Percentiles rank a stretch among this genome's conserved stretches.
Conservation (phyloP, 306 rosid species). For the Amphicarpaea edgeworthii region DNA sequence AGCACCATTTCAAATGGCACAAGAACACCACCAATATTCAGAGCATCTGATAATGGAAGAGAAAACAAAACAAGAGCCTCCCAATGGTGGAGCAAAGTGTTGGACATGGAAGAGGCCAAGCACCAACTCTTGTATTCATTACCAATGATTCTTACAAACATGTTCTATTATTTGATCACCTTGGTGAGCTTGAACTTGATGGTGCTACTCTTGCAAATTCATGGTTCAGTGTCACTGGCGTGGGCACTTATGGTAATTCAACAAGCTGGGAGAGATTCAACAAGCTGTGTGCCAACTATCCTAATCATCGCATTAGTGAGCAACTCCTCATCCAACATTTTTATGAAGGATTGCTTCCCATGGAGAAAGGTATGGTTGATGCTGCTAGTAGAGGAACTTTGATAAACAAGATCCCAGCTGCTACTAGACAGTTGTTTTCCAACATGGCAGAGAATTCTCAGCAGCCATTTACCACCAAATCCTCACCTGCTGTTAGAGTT, state of each 20-base stretch:
- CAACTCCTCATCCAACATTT: too few species aligned
- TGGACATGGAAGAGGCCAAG: conserved; percentile 73
- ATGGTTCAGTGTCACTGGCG: conserved; percentile 81
- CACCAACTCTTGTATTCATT: conserved; percentile 62
- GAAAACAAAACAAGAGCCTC: neutral
- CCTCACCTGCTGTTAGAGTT: too few species aligned
- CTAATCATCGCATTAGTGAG: too few species aligned
- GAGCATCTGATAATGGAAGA: conserved; percentile 1
- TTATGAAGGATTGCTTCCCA: too few species aligned
- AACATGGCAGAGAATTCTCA: too few species aligned
- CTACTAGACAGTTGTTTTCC: too few species aligned
- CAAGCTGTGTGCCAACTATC: too few species aligned
- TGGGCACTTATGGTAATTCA: conserved; percentile 70
- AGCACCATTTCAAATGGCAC: conserved; percentile 14
- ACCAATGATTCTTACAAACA: conserved; percentile 78
- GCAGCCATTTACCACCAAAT: too few species aligned
- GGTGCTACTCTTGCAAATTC: conserved; percentile 84
- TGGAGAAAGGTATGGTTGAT: too few species aligned
- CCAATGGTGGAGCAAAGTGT: conserved; percentile 61
- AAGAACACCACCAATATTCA: conserved; percentile 21
- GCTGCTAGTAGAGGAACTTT: too few species aligned
- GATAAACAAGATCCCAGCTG: too few species aligned
- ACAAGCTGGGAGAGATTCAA: too few species aligned
- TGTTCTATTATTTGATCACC: conserved; percentile 63
- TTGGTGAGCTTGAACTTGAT: conserved; percentile 80